phyloP scores from a whole-genome alignment of 495 filamentous ascomycete genomes.

The Penicillium turbatum region DNA sequence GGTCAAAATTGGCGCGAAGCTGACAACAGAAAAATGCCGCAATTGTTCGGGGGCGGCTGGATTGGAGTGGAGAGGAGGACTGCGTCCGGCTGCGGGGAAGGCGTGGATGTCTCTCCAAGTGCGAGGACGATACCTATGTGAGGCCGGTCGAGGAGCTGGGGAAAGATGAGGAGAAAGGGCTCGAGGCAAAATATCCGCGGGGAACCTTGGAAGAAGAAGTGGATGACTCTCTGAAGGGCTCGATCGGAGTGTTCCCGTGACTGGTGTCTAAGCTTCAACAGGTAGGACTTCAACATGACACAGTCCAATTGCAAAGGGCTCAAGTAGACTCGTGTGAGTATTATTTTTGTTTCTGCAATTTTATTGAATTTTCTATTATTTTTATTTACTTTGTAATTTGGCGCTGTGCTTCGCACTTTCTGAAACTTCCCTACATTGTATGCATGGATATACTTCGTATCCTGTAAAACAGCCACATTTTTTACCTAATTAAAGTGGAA shows the following conservation, averaged over 20 bases:
- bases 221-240: constrained; percentile 7
- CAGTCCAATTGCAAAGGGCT: constrained; percentile 18
- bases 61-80: constrained; percentile 23
- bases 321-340: constrained; percentile 5
- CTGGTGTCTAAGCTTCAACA: constrained; percentile 19
- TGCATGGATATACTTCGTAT: constrained; percentile 15
- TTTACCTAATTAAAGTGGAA: constrained; percentile 18
- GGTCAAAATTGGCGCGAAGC: constrained; percentile 14
- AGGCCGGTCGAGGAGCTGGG: not conserved
- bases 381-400: not conserved
- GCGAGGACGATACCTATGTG: not conserved
- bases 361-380: not conserved
- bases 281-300: constrained; percentile 15
- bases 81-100: constrained; percentile 28
- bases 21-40: constrained; percentile 24
- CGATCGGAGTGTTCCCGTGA: constrained; percentile 31
- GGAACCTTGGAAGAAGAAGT: constrained; percentile 10
- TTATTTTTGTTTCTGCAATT: constrained; percentile 4
- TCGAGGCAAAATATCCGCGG: constrained; percentile 8
- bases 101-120: constrained; percentile 8
- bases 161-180: constrained; percentile 4
- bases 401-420: constrained; percentile 1
- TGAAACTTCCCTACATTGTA: not conserved
- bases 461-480: constrained; percentile 1
- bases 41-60: constrained; percentile 24